These are phyloP conservation scores for Leishmania aethiopica DNA, from an alignment of 208 protist genomes.

Conservation along the genomic window DNA sequence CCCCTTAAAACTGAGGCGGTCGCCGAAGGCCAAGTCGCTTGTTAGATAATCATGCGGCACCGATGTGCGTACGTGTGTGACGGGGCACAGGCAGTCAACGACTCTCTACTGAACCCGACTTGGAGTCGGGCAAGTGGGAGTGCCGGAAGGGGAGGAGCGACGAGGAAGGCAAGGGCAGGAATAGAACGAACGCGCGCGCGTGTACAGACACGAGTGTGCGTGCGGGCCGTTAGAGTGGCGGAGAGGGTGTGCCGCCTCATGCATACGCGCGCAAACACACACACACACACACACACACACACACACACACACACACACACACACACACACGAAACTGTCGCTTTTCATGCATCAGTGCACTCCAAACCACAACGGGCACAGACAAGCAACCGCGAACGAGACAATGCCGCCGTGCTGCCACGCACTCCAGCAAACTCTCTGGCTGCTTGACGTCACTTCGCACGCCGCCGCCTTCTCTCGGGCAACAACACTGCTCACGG, in stretches of 20 bases:
- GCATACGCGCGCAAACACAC: too few species aligned
- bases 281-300: too few species aligned
- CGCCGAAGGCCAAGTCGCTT: background rate
- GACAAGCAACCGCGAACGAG: background rate
- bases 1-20: background rate
- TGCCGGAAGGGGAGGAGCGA: background rate
- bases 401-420: background rate
- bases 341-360: too few species aligned
- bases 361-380: too few species aligned
- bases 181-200: background rate
- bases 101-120: background rate
- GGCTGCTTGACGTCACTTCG: background rate
- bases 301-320: too few species aligned
- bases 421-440: background rate
- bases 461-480: background rate
- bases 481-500: too few species aligned
- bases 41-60: background rate
- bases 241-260: background rate
- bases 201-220: background rate
- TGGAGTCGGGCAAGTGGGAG: background rate
- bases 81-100: too few species aligned
- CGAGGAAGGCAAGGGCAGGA: constrained; percentile 3
- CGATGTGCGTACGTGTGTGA: background rate
- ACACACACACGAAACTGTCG: too few species aligned
- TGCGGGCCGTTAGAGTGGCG: background rate